Evolutionary conservation across 2,329 filamentous ascomycete genomes (phyloP), one percentile per base, ranked within the genome.

Genomic region (Nemania bipapillata): DNA sequence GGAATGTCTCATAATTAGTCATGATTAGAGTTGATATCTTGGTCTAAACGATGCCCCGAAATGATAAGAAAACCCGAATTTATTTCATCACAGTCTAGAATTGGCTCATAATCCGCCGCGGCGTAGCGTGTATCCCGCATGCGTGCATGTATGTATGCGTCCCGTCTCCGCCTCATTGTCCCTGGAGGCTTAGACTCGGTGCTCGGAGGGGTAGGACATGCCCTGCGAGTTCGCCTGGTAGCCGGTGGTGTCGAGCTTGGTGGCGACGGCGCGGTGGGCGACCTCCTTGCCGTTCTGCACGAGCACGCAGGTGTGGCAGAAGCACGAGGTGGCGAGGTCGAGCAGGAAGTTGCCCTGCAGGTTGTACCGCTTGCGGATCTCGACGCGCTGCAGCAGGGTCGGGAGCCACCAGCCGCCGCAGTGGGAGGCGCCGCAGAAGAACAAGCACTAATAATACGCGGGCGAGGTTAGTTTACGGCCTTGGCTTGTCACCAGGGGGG

Each of bases 281-380:
- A 32, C 50, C 50, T 53, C 50, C 50, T 53, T 53, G 15, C 28
- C 50, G 26, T 53, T 30, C 50, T 53, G 50, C 26, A 53, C 50
- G 5, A 53, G 50, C 28, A 32, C 50, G 50, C 50, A 53, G 3
- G 26, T n/a, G 15, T 20, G 6, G 50, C 50, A 53, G 28, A 26
- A 53, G 50, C 50, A 53, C 6, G 50, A 30, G 24, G 17, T 32
- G 5, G 50, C 50, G 28, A 53, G 26, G 50, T 53, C 50, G 26
- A 53, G 26, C 26, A 53, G 50, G 50, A 30, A 53, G 50, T 53
- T 53, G 11, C 50, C 50, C 17, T 53, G 50, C 50, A 53, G 15
- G 26, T 32, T n/a, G 28, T 53, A 53, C 20, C 28, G 26, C 50
- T 53, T 32, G 26, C 50, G 50, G 26, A 53, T 30, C 26, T 53